Conservation (phyloP, 2,329 filamentous ascomycete genomes). For the Alternaria brassicicola region DNA sequence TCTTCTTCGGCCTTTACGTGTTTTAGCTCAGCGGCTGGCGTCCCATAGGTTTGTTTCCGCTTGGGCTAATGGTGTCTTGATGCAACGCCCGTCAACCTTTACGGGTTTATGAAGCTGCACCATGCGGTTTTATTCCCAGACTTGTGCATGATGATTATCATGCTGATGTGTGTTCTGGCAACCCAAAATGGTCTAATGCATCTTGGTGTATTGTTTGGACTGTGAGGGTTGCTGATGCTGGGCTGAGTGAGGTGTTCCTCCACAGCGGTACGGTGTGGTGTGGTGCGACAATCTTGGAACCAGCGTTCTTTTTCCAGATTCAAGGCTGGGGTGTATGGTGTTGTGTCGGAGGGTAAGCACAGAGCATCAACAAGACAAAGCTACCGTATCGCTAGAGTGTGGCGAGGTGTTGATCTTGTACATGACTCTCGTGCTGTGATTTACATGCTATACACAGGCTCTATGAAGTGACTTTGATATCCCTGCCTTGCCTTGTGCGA, state of each 20-base stretch:
- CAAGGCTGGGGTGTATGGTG: neutral
- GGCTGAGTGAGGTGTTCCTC: neutral
- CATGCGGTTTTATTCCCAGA: neutral
- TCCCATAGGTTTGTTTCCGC: neutral
- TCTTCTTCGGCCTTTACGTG: neutral
- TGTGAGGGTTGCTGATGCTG: neutral
- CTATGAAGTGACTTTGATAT: conserved; percentile 26
- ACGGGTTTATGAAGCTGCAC: neutral
- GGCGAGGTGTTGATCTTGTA: neutral
- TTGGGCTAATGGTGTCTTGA: neutral
- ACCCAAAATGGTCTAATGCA: neutral
- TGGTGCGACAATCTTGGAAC: neutral
- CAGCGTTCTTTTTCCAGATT: neutral
- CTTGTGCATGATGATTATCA: neutral
- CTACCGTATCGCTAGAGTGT: neutral
- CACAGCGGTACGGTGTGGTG: too few species aligned
- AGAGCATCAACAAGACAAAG: neutral
- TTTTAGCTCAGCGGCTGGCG: neutral
- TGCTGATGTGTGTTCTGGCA: neutral
- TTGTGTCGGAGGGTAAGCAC: neutral
- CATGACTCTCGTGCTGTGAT: conserved; percentile 1
- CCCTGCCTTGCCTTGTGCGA: conserved; percentile 28
- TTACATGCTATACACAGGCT: conserved; percentile 4
- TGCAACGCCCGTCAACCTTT: neutral
- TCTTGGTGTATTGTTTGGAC: neutral